Conservation (phyloP, 345 rosid species). For the Linum lewisii region DNA sequence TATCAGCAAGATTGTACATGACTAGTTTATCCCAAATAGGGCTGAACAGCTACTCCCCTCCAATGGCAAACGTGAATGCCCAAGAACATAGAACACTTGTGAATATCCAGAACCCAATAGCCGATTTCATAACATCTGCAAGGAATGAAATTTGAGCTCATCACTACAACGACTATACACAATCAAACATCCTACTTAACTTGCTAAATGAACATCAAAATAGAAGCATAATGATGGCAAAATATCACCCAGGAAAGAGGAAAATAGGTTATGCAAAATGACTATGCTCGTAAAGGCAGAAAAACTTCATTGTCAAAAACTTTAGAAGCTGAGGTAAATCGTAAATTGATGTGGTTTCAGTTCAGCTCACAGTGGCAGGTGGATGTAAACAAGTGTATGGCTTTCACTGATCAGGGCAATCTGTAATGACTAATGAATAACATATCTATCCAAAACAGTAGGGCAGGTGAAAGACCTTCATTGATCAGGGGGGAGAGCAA, state of each 20-base stretch:
- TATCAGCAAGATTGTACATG: slow-evolving; percentile 86
- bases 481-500: too few species aligned
- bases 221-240: background rate
- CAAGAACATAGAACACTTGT: slow-evolving; percentile 52
- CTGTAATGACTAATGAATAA: background rate
- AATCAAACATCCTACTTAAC: background rate
- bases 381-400: background rate
- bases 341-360: too few species aligned
- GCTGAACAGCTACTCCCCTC: slow-evolving; percentile 78
- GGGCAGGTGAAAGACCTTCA: too few species aligned
- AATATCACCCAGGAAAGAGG: background rate
- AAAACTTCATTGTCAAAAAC: too few species aligned
- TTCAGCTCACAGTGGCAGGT: too few species aligned
- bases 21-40: slow-evolving; percentile 74
- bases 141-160: background rate
- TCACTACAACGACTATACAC: background rate
- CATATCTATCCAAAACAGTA: background rate
- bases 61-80: slow-evolving; percentile 86
- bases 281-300: background rate
- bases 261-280: background rate
- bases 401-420: background rate
- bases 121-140: slow-evolving; percentile 74
- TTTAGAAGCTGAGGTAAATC: too few species aligned
- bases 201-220: background rate
- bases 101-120: slow-evolving; percentile 60